phyloP scores from a whole-genome alignment of 805 yeast species.

The Sungouiozyma ichnusensis region DNA sequence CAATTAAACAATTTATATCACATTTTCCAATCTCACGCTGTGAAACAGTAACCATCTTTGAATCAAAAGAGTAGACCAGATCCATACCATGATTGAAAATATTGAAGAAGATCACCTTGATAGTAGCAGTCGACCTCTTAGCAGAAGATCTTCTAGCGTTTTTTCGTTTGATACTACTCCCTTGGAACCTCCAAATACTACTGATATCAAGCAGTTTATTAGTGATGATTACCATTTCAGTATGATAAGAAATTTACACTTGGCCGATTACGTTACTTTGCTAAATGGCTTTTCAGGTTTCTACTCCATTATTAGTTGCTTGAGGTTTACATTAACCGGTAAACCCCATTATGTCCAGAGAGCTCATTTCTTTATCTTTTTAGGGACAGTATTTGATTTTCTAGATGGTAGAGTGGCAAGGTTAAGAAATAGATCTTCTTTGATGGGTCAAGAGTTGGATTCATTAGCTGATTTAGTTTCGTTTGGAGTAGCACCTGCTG shows the following conservation, averaged over 20 bases:
- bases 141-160: slow-evolving; percentile 45
- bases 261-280: slow-evolving; percentile 94
- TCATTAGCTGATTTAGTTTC: slow-evolving; percentile 91
- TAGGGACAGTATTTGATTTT: slow-evolving; percentile 91
- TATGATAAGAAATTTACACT: slow-evolving; percentile 74
- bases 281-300: slow-evolving; percentile 92
- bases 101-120: neutral
- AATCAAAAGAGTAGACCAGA: too few species aligned
- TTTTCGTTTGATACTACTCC: slow-evolving; percentile 41
- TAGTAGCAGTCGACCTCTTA: slow-evolving; percentile 3
- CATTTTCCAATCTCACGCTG: too few species aligned
- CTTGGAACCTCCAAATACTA: slow-evolving; percentile 65
- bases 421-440: slow-evolving; percentile 77
- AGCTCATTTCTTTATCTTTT: slow-evolving; percentile 76
- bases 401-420: slow-evolving; percentile 97
- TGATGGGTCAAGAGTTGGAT: slow-evolving; percentile 96
- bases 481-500: slow-evolving; percentile 92
- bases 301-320: slow-evolving; percentile 76
- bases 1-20: neutral
- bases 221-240: slow-evolving; percentile 79
- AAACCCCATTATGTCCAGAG: slow-evolving; percentile 64
- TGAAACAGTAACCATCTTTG: too few species aligned
- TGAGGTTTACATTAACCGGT: slow-evolving; percentile 66
- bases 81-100: neutral
- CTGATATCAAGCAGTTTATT: slow-evolving; percentile 71